A percentile compares a stretch with the other conserved stretches of the same genome.
phyloP scores from a whole-genome alignment of 495 filamentous ascomycete genomes.

The Aeminium ludgeri region DNA sequence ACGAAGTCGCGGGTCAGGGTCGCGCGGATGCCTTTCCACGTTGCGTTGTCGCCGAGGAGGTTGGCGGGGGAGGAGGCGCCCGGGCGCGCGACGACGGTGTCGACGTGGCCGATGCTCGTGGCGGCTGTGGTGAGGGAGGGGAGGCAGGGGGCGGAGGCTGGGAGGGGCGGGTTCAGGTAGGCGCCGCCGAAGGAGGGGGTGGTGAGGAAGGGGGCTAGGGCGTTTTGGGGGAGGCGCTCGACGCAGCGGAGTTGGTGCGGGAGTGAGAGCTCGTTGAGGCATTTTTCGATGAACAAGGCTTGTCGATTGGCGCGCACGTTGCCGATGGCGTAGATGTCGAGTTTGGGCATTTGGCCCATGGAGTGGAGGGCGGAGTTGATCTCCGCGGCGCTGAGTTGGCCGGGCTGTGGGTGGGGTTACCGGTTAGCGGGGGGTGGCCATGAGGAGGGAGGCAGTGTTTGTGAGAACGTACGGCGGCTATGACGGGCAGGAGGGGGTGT shows the following conservation, averaged over 20 bases:
- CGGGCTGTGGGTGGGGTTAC: too few relatives aligned
- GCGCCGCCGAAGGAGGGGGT: constrained; percentile 64
- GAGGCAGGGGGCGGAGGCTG: constrained; percentile 36
- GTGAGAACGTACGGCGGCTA: too few relatives aligned
- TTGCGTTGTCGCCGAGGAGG: constrained; percentile 60
- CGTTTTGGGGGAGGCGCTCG: constrained; percentile 47
- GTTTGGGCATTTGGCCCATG: constrained; percentile 65
- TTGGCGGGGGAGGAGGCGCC: constrained; percentile 14
- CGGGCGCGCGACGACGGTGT: constrained; percentile 53
- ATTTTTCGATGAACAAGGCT: constrained; percentile 73
- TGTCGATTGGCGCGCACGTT: constrained; percentile 54
- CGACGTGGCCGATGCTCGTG: constrained; percentile 56
- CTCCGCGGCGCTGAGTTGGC: constrained; percentile 66
- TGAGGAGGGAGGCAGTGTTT: too few relatives aligned
- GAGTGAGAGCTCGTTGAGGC: constrained; percentile 73
- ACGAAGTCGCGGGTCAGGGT: constrained; percentile 67
- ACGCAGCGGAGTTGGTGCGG: constrained; percentile 64
- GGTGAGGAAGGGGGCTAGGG: constrained; percentile 46
- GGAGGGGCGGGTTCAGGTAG: constrained; percentile 54
- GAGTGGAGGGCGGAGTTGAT: constrained; percentile 63
- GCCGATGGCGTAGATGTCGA: constrained; percentile 62
- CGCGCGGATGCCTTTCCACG: constrained; percentile 68
- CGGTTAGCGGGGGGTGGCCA: too few relatives aligned
- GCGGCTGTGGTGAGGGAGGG: constrained; percentile 54
- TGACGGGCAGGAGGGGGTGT: constrained; percentile 65